Evolutionary conservation across 2,329 filamentous ascomycete species (phyloP).

Genomic region (Tothia fuscella): DNA sequence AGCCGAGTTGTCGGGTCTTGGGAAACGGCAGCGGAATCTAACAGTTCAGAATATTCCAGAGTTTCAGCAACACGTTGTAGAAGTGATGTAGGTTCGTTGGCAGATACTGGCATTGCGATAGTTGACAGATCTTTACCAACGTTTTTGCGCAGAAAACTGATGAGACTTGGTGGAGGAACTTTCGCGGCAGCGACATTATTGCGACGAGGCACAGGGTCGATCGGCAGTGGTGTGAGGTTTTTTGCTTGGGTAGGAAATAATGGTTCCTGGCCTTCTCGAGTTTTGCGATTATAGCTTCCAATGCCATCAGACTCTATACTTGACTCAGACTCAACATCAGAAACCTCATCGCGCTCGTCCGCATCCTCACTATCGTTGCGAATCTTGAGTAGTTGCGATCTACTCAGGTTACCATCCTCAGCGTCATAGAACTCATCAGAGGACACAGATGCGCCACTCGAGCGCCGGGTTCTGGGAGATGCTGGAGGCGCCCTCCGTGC

Average conservation of each 20-base stretch:
- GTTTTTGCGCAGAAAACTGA: conserved; percentile 91
- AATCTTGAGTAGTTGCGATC: conserved; percentile 62
- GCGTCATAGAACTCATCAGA: conserved; percentile 78
- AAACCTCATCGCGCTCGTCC: conserved; percentile 33
- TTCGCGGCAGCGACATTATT: conserved; percentile 60
- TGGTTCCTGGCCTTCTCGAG: conserved; percentile 25
- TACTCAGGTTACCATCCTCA: conserved; percentile 47
- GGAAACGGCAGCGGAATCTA: conserved; percentile 57
- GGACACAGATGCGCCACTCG: conserved; percentile 68
- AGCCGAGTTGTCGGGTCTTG: conserved; percentile 59
- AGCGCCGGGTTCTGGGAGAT: conserved; percentile 33
- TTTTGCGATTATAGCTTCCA: conserved; percentile 27
- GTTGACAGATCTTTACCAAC: conserved; percentile 95
- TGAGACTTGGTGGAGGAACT: conserved; percentile 75
- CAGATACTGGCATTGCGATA: conserved; percentile 93
- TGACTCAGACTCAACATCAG: conserved; percentile 48
- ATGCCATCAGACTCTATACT: conserved; percentile 45
- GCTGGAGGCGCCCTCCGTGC: conserved; percentile 48
- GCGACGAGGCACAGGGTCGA: conserved; percentile 55
- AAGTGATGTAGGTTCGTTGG: conserved; percentile 83
- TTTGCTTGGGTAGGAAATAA: conserved; percentile 69
- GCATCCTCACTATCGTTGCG: conserved; percentile 52
- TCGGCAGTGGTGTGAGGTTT: conserved; percentile 63
- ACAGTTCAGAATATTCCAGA: conserved; percentile 75
- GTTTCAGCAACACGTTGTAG: conserved; percentile 84